Evolutionary conservation across 768 basidiomycete genomes (phyloP).

Genomic region (Daedaleopsis sinensis): DNA sequence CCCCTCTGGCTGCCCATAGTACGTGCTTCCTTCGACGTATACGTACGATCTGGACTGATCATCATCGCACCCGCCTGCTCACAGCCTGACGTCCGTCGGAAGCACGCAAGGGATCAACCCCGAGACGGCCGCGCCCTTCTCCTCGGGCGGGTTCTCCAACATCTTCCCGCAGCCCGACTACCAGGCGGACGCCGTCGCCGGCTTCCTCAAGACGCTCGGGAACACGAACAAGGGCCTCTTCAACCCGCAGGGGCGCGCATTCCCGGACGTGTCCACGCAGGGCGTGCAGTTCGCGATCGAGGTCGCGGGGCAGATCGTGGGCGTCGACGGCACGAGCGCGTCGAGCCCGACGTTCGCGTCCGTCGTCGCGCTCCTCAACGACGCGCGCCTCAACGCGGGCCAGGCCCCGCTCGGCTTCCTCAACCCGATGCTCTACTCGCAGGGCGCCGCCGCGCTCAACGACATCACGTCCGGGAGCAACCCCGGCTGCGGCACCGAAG

Average conservation of each 20-base stretch:
- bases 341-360: conserved; percentile 39
- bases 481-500: conserved; percentile 34
- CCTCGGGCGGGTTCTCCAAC: conserved; percentile 35
- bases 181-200: conserved; percentile 25
- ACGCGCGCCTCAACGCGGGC: conserved; percentile 33
- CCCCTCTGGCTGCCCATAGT: conserved; percentile 41
- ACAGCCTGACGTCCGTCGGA: conserved; percentile 32
- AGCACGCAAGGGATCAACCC: conserved; percentile 29
- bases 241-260: conserved; percentile 41
- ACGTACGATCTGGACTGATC: not conserved
- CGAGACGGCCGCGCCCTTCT: conserved; percentile 29
- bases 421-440: conserved; percentile 30
- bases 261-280: conserved; percentile 71
- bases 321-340: conserved; percentile 38
- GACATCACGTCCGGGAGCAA: conserved; percentile 31
- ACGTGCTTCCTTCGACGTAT: conserved; percentile 2
- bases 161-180: conserved; percentile 29
- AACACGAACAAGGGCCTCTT: conserved; percentile 24
- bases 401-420: conserved; percentile 38
- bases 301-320: conserved; percentile 17
- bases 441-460: conserved; percentile 27
- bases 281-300: conserved; percentile 48
- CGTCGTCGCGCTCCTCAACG: conserved; percentile 40
- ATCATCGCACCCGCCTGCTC: not conserved
- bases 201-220: conserved; percentile 22